These are phyloP conservation scores for Aspergillus ostianus DNA, from an alignment of 495 filamentous ascomycete genomes.

Conservation along the genomic window DNA sequence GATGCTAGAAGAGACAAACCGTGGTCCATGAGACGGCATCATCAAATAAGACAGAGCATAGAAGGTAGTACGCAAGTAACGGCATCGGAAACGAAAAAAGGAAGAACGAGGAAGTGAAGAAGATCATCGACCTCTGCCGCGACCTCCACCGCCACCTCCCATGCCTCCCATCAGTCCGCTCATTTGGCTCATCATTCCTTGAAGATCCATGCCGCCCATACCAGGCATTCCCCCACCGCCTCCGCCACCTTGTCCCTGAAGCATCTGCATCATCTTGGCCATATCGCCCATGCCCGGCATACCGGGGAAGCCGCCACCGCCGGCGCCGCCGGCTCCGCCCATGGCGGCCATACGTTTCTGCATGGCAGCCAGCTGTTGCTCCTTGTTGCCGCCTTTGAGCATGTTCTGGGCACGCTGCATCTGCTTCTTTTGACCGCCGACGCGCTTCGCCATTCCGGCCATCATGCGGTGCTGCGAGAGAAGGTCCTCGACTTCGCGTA, in stretches of 20 bases:
- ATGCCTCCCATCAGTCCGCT: slow-evolving; percentile 63
- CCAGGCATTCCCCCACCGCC: slow-evolving; percentile 47
- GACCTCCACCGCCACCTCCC: slow-evolving; percentile 40
- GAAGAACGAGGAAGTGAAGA: slow-evolving; percentile 1
- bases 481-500: slow-evolving; percentile 96
- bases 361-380: slow-evolving; percentile 96
- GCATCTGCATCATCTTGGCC: slow-evolving; percentile 80
- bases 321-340: slow-evolving; percentile 57
- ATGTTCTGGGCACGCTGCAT: slow-evolving; percentile 92
- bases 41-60: slow-evolving; percentile 4
- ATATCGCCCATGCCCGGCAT: slow-evolving; percentile 70
- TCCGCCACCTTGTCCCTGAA: slow-evolving; percentile 45
- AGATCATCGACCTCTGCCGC: slow-evolving; percentile 39
- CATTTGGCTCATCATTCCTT: slow-evolving; percentile 85
- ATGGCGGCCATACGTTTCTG: slow-evolving; percentile 91
- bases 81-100: slow-evolving; percentile 1
- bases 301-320: slow-evolving; percentile 46
- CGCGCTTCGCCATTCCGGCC: slow-evolving; percentile 98
- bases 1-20: slow-evolving; percentile 15
- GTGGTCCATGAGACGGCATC: slow-evolving; percentile 7
- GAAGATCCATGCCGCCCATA: slow-evolving; percentile 73
- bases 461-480: slow-evolving; percentile 98
- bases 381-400: slow-evolving; percentile 82
- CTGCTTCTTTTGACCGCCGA: slow-evolving; percentile 93
- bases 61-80: neutral